These are phyloP conservation scores for Solanum okadae DNA, from an alignment of 257 asterid genomes.

Conservation along the genomic window DNA sequence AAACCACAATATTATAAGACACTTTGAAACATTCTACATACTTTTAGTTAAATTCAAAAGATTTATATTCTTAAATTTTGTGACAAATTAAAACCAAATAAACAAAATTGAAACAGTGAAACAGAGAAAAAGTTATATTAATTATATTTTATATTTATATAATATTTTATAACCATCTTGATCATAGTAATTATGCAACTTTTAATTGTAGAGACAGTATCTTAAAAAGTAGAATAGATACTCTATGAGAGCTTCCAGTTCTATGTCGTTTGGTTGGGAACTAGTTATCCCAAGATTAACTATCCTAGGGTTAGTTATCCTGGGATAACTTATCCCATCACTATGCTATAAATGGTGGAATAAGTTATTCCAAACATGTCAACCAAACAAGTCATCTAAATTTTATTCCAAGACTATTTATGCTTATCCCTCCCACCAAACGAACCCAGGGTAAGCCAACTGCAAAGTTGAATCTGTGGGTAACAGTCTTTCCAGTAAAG, in stretches of 20 bases:
- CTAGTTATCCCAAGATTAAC: too few relatives aligned
- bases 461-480: neutral
- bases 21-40: neutral
- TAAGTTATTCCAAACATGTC: too few relatives aligned
- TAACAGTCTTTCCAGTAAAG: neutral
- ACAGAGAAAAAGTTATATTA: too few relatives aligned
- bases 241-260: neutral
- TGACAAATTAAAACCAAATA: neutral
- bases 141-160: neutral
- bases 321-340: too few relatives aligned
- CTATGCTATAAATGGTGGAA: too few relatives aligned
- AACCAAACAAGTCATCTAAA: too few relatives aligned
- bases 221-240: neutral
- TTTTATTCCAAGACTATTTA: too few relatives aligned
- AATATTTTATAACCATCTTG: neutral
- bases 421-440: too few relatives aligned
- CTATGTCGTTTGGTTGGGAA: neutral
- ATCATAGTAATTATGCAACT: neutral
- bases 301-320: too few relatives aligned
- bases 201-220: neutral
- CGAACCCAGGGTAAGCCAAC: neutral
- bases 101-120: too few relatives aligned
- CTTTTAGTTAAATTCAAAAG: neutral
- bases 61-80: too few relatives aligned
- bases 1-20: neutral